Base-by-base conservation (phyloP, 148 eudicot genomes). In the Spergularia marina region DNA sequence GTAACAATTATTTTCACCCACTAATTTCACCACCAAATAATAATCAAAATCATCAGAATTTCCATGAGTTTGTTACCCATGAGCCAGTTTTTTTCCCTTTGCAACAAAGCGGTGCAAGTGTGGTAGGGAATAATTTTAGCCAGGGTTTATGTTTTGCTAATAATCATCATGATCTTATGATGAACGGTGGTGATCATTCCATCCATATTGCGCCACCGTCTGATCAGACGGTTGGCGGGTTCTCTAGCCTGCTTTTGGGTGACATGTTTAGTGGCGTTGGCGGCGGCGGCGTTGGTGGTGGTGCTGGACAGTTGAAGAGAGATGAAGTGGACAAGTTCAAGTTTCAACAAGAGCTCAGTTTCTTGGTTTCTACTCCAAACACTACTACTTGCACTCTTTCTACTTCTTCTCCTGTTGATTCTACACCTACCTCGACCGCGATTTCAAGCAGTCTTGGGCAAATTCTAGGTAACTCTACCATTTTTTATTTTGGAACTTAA, bases 81-180 rank as follows among this genome's bases (percentile, higher is more conserved):
- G 84, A 77, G n/a, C 74, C 84, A 7, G 51, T 77, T 64, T 86
- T 82, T 61, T 88, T 90, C 40, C 91, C 95, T 2, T 78, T 79
- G 61, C 86, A 81, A 7, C 88, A 75, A 53, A 70, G 34, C 69
- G 59, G 82, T 16, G 73, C 72, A 44, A 77, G 41, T 25, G 68
- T 69, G 44, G 9, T 55, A 14, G 68, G 76, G 21, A 70, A 53
- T 12, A 71, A 57, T 59, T 81, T 63, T 18, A 71, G 79, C 12
- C 90, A 83, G 63, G 89, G 88, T 72, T 78, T 89, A n/a, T 80
- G 87, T 74, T 90, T 85, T 68, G 81, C 86, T 5, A 84, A 83
- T 34, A 61, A 14, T 56, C 36, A 44, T 53, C 18, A 57, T 23
- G 57, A 44, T 21, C 52, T 8, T 57, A 51, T 83, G 4, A 16